These are phyloP conservation scores for Sordariomycetes sp. DNA, from an alignment of 2,329 filamentous ascomycete genomes.

Conservation along the genomic window DNA sequence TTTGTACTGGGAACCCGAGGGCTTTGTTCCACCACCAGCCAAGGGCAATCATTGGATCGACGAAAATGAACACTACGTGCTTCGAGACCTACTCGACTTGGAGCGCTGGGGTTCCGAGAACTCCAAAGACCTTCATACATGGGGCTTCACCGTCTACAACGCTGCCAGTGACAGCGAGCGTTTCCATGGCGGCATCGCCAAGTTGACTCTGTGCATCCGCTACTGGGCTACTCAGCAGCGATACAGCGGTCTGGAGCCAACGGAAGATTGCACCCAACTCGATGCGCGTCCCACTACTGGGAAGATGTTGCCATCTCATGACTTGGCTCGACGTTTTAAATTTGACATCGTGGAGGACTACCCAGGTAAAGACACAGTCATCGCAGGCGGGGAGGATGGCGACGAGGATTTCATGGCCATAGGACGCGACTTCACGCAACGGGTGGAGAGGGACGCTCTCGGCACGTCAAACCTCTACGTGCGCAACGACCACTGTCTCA, in stretches of 20 bases:
- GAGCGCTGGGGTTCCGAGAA: background rate
- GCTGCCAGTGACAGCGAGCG: background rate
- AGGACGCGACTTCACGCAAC: background rate
- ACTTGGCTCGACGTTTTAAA: conserved; percentile 3
- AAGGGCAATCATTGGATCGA: background rate
- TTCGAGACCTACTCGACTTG: background rate
- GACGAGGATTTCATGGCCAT: conserved; percentile 1
- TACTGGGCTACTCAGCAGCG: background rate
- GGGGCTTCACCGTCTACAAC: background rate
- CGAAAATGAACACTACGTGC: background rate
- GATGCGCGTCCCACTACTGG: background rate
- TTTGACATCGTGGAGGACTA: conserved; percentile 12
- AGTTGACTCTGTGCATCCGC: background rate
- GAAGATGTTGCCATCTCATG: conserved; percentile 1
- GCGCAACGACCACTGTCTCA: conserved; percentile 4
- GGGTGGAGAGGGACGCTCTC: background rate
- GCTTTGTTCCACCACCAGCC: no score
- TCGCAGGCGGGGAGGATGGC: conserved; percentile 5
- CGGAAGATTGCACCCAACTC: background rate
- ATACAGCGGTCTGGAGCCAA: background rate
- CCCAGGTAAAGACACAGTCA: conserved; percentile 9
- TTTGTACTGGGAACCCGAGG: no score
- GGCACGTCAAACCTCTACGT: background rate
- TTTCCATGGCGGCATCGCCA: background rate
- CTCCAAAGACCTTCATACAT: background rate